These are phyloP conservation scores for Parasitella parasitica DNA, from an alignment of 371 early-diverging fungal species.

Conservation along the genomic window DNA sequence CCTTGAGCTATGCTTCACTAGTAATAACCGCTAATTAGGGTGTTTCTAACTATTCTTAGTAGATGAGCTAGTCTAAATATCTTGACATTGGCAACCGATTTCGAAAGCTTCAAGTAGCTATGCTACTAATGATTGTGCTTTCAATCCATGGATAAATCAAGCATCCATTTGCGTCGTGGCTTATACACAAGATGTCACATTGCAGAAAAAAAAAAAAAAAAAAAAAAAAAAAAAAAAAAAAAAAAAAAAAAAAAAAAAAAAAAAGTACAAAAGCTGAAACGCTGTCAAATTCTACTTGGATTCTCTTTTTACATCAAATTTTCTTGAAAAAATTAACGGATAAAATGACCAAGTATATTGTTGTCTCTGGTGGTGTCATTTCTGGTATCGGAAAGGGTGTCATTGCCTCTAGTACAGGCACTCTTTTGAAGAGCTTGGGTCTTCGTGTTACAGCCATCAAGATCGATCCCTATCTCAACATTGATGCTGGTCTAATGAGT, in stretches of 20 bases:
- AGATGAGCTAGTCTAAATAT: no score
- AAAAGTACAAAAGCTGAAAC: neutral
- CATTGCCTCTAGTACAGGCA: slow-evolving; percentile 96
- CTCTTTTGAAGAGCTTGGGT: slow-evolving; percentile 92
- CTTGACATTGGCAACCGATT: no score
- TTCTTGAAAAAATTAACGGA: neutral
- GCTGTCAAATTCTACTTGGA: neutral
- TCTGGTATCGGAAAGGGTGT: slow-evolving; percentile 99
- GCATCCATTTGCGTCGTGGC: neutral
- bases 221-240: slow-evolving; percentile 1
- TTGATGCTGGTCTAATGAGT: slow-evolving; percentile 96
- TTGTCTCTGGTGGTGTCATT: slow-evolving; percentile 98
- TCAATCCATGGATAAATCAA: no score
- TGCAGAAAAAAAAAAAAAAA: neutral
- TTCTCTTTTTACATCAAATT: neutral
- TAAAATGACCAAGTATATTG: slow-evolving; percentile 85
- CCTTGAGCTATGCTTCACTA: no score
- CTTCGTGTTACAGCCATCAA: slow-evolving; percentile 97
- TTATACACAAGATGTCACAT: neutral
- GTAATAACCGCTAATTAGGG: no score
- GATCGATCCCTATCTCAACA: slow-evolving; percentile 99
- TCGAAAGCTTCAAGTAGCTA: no score
- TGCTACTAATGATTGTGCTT: no score
- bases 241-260: neutral
- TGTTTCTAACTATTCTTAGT: no score